phyloP scores from a whole-genome alignment of 2,329 filamentous ascomycete genomes.

The Alternaria longipes region DNA sequence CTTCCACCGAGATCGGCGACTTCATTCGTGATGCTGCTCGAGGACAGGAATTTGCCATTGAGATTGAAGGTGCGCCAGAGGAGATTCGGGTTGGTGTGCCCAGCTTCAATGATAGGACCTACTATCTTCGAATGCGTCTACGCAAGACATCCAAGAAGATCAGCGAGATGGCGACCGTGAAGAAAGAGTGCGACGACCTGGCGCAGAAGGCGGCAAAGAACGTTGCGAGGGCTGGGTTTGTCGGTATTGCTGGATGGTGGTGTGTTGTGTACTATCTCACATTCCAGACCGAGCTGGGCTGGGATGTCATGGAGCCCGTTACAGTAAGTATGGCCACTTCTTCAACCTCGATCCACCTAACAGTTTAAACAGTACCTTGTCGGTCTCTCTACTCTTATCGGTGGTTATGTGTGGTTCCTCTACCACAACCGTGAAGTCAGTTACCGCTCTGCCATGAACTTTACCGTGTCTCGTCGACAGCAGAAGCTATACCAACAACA shows the following conservation, averaged over 20 bases:
- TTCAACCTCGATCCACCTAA: constrained; percentile 9
- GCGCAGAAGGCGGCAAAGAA: constrained; percentile 81
- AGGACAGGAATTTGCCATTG: constrained; percentile 83
- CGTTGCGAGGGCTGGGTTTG: constrained; percentile 82
- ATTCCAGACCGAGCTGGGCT: constrained; percentile 78
- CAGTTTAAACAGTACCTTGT: constrained; percentile 69
- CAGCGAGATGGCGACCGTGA: constrained; percentile 74
- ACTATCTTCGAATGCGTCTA: constrained; percentile 81
- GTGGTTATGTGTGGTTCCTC: constrained; percentile 91
- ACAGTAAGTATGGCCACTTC: constrained; percentile 59
- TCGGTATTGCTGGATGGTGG: constrained; percentile 79
- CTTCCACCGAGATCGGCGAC: constrained; percentile 89
- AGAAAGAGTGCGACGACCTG: constrained; percentile 80
- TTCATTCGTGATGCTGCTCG: constrained; percentile 91
- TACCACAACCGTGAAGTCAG: constrained; percentile 91
- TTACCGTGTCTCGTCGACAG: constrained; percentile 83
- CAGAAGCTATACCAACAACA: constrained; percentile 76
- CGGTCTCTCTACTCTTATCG: constrained; percentile 85
- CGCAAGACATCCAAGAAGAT: constrained; percentile 76
- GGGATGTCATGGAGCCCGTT: constrained; percentile 90
- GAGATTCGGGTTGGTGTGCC: constrained; percentile 84
- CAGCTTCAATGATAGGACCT: constrained; percentile 88
- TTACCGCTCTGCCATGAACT: constrained; percentile 85
- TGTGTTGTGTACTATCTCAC: constrained; percentile 75
- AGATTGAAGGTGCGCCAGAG: constrained; percentile 74